These are phyloP conservation scores for Gloeophyllum trabeum DNA, from an alignment of 768 basidiomycete species.

Conservation along the genomic window DNA sequence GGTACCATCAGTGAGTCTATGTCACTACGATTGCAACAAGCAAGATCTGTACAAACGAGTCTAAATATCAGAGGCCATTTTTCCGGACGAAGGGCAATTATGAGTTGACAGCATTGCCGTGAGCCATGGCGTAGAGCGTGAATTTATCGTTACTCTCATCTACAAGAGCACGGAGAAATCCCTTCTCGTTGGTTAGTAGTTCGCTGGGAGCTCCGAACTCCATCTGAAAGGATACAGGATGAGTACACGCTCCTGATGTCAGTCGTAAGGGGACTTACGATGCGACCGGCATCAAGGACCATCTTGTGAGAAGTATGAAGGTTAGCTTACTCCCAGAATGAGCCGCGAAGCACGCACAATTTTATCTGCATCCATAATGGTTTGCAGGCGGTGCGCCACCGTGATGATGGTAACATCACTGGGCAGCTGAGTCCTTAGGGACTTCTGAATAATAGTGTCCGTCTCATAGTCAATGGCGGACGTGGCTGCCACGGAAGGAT, in stretches of 20 bases:
- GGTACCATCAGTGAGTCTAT: too few species aligned
- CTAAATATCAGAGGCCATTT: too few species aligned
- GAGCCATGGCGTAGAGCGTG: conserved; percentile 31
- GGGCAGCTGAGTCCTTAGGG: conserved; percentile 20
- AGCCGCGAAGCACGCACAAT: conserved; percentile 17
- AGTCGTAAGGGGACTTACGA: conserved; percentile 1
- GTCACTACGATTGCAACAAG: too few species aligned
- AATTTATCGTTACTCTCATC: conserved; percentile 43
- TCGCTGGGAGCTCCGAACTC: conserved; percentile 42
- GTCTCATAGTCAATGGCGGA: conserved; percentile 27
- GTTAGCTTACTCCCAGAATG: background rate
- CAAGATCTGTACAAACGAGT: too few species aligned
- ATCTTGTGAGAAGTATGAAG: conserved; percentile 4
- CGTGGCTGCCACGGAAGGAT: conserved; percentile 7
- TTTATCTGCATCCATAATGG: conserved; percentile 31
- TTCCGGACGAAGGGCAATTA: too few species aligned
- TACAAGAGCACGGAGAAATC: conserved; percentile 40
- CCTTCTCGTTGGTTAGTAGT: conserved; percentile 40
- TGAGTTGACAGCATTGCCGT: too few species aligned
- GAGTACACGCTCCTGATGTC: background rate
- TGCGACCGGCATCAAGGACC: conserved; percentile 11
- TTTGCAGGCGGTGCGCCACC: conserved; percentile 26
- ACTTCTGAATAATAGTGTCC: conserved; percentile 26
- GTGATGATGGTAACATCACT: conserved; percentile 25
- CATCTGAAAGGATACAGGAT: conserved; percentile 11